Evolutionary conservation across 2,329 filamentous ascomycete species (phyloP), one percentile per base, ranked within the genome.

Genomic region (Penicillium capsulatum): DNA sequence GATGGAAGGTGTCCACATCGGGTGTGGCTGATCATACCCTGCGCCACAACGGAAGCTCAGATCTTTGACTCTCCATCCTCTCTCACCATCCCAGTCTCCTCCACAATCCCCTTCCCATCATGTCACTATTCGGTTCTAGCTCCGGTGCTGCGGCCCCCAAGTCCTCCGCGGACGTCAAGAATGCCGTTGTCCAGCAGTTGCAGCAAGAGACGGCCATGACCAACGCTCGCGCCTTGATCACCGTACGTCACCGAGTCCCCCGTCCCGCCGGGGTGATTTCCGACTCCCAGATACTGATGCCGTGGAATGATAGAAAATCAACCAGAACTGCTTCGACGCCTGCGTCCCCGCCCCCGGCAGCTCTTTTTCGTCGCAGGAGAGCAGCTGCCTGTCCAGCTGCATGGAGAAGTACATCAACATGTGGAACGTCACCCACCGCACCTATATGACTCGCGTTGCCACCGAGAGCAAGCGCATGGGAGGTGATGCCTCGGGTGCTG

Each of bases 401-500:
- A 86, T 89, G 79, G 84, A 90, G 57, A 90, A 90, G 67, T 91
- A 90, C 73, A 86, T 90, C 74, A 70, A 75, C 20, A 77, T 84
- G 8, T 91, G 86, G 86, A 89, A 89, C 68, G 70, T 76, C 48
- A 81, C 86, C 58, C 84, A 81, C 69, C 66, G 73, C 33, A 74
- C 81, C 28, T 88, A 87, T 63, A 77, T 87, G 57, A 66, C 67
- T 47, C 74, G 66, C 11, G 48, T 68, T 28, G 47, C 78, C 53
- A 65, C 80, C 66, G 79, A 83, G 64, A 73, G 74, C 50, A 81
- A 83, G 69, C 69, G 48, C 16, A 40, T 57, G 42, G 56, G 55
- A n/a, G 51, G 53, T 4, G 58, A 62, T 40, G 45, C 47, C 17
- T 38, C 51, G 26, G 49, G 38, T 8, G 29, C 51, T 42, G 47